A percentile compares a stretch with the other conserved stretches of the same genome.
These are phyloP conservation scores for Phytophthora citricola DNA, from an alignment of 352 stramenopile genomes.

Conservation along the genomic window DNA sequence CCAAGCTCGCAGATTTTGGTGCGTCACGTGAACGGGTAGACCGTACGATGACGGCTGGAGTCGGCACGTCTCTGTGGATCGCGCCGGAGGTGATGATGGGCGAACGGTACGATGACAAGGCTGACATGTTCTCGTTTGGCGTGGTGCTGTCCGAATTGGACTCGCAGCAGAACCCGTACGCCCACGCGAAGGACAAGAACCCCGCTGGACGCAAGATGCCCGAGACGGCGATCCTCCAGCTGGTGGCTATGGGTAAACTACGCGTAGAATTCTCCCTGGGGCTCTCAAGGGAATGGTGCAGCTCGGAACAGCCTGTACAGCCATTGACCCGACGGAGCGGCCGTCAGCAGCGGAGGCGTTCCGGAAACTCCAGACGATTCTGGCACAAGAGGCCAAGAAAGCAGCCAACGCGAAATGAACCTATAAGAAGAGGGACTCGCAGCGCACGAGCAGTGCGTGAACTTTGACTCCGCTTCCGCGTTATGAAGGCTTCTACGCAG, in stretches of 20 bases:
- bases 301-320: constrained; percentile 46
- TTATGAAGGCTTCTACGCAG: constrained; percentile 35
- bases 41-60: constrained; percentile 49
- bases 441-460: constrained; percentile 5
- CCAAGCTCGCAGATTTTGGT: constrained; percentile 61
- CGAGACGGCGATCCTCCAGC: constrained; percentile 57
- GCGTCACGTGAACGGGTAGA: constrained; percentile 46
- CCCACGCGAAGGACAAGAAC: constrained; percentile 46
- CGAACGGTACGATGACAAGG: constrained; percentile 52
- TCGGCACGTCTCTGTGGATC: constrained; percentile 54
- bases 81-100: constrained; percentile 56
- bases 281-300: constrained; percentile 38
- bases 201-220: constrained; percentile 42
- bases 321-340: constrained; percentile 46
- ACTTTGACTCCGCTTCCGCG: constrained; percentile 31
- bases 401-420: constrained; percentile 37
- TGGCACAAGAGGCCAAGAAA: constrained; percentile 40
- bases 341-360: constrained; percentile 50
- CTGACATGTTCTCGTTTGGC: constrained; percentile 60
- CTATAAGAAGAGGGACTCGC: constrained; percentile 37
- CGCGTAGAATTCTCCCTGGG: constrained; percentile 42
- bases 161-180: constrained; percentile 44
- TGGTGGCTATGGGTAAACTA: constrained; percentile 55
- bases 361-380: constrained; percentile 44
- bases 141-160: constrained; percentile 57